A percentile compares a stretch with the other conserved stretches of the same genome.
Evolutionary conservation across 106 monocot genomes (phyloP).

Genomic region (Platanthera zijinensis): DNA sequence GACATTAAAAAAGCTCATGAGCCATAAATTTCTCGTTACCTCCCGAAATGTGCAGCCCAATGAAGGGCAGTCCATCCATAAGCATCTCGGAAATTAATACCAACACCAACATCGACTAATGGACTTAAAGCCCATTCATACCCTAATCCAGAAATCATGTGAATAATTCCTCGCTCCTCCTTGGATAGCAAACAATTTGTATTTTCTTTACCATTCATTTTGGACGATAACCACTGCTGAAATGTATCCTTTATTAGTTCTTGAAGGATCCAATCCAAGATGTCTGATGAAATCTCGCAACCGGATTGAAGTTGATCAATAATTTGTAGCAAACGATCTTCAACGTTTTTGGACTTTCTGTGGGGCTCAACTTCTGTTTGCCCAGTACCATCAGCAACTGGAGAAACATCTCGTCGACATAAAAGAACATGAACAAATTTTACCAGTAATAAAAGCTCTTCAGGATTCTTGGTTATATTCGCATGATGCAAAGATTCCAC

Average conservation of each 20-base stretch:
- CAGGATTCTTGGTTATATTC: slow-evolving; percentile 10
- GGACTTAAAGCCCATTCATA: slow-evolving; percentile 82
- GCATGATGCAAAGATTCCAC: neutral
- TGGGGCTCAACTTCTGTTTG: neutral
- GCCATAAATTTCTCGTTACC: slow-evolving; percentile 29
- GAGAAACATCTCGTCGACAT: slow-evolving; percentile 12
- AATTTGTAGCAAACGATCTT: slow-evolving; percentile 8
- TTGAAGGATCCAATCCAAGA: slow-evolving; percentile 35
- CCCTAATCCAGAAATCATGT: slow-evolving; percentile 76
- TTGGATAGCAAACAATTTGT: slow-evolving; percentile 36
- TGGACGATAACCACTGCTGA: slow-evolving; percentile 42
- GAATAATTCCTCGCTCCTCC: slow-evolving; percentile 73
- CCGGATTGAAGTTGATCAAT: slow-evolving; percentile 13
- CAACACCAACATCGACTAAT: slow-evolving; percentile 60
- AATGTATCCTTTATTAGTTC: slow-evolving; percentile 57
- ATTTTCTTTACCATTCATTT: slow-evolving; percentile 12
- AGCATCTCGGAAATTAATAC: slow-evolving; percentile 81
- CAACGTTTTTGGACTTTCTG: slow-evolving; percentile 1
- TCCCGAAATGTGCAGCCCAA: slow-evolving; percentile 95
- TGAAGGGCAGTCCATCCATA: slow-evolving; percentile 99
- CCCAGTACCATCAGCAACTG: neutral
- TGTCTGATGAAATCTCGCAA: slow-evolving; percentile 14
- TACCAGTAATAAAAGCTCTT: slow-evolving; percentile 39
- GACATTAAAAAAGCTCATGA: neutral
- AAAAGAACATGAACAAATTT: slow-evolving; percentile 35